Base-by-base conservation (phyloP, 106 monocot species). In the Dendrobium nobile region DNA sequence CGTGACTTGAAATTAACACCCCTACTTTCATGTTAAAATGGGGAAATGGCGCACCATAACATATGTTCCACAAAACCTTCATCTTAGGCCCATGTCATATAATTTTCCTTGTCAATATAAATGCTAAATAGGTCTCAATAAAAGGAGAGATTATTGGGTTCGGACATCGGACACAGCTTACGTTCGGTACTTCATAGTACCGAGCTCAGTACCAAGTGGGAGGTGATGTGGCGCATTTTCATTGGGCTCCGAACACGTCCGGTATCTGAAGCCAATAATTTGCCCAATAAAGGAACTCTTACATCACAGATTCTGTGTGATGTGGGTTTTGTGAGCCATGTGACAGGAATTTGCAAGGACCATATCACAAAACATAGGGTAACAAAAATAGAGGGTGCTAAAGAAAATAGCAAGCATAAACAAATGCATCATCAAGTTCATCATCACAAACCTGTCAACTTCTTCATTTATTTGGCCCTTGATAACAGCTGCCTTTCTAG, bases 391-490 rank as follows among this genome's bases (percentile, higher is more conserved):
- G 15, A 70, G 70, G 33, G 37, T 70, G 8, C 31, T 33, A 28
- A 13, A 13, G 24, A 70, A 70, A 13, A 70, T 15, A 70, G 1
- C 37, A 70, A 33, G 13, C n/a, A 70, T 33, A 33, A 70, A 27
- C 41, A 19, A 16, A 70, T 70, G 9, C 9, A 74, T 4, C 19
- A 41, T 20, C 7, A 18, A 74, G 74, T 74, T 42, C 20, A 41
- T 42, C 41, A 44, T 73, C 22, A 68, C 58, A 74, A 81, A 95
- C 95, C 92, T 94, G 88, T 90, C 92, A 79, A 92, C 80, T 54
- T 84, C 80, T 26, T 92, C 90, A 87, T 97, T 97, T 58, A 97
- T 54, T 75, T 92, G 79, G 27, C 94, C 90, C 82, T 89, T 82
- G 59, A 92, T 77, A 41, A 97, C 79, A 20, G 94, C 94, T 9